Evolutionary conservation across 225 moss, liverwort and hornwort species (phyloP), one percentile per base, ranked within the genome.

Genomic region (Climacium dendroides): DNA sequence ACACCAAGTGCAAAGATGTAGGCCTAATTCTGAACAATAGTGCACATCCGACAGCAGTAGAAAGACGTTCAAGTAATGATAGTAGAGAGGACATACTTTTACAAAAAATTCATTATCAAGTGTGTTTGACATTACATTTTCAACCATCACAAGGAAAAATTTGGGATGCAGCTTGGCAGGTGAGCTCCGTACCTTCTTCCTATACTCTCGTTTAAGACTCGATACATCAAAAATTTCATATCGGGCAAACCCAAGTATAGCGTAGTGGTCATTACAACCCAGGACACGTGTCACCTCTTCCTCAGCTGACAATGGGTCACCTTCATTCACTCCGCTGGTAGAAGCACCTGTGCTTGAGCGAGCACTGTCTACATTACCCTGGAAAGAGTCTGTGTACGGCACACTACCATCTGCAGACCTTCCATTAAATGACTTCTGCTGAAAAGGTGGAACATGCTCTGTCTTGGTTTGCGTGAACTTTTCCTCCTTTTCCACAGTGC

Each of bases 251-350:
- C 97, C 98, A 87, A 98, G 95, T 81, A 98, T 92, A 84, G 93
- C 94, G 83, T 98, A 98, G 85, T 98, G 98, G 85, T 98, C 96
- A 83, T 91, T 96, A 90, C 94, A 96, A 87, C 92, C 89, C 82
- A 97, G 86, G 55, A 98, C 96, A 84, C 98, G 94, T 29, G 92
- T 90, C 87, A 98, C 97, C 92, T 98, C 98, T 83, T 98, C 96
- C 87, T 96, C 98, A 48, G 95, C 98, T 70, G 96, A 96, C 77
- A 92, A 91, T 32, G 95, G 92, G 50, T 98, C 98, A 84, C 91
- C 93, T 94, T 96, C 98, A 84, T 94, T 89, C 87, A 91, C 85
- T 57, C 94, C 97, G 86, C 96, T 96, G 65, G 96, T 98, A 85
- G 98, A 98, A 85, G 96, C 98, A 87, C 94, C 96, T 73, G 84